phyloP scores from a whole-genome alignment of 2,329 filamentous ascomycete genomes.

The Colletotrichum shisoi region DNA sequence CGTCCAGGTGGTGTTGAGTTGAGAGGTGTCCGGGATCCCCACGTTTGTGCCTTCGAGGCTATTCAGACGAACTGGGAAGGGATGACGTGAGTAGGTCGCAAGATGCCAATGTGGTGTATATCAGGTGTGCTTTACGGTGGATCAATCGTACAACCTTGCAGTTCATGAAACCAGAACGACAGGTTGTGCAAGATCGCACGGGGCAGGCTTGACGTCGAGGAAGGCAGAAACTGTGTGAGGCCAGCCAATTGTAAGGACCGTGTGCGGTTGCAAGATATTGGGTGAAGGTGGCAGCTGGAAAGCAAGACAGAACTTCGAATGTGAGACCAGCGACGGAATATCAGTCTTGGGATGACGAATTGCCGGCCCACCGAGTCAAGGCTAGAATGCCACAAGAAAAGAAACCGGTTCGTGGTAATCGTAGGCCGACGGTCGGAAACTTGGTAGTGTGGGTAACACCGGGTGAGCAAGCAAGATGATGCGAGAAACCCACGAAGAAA shows the following conservation, averaged over 20 bases:
- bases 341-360: conserved; percentile 28
- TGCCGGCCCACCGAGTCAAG: neutral
- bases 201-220: conserved; percentile 15
- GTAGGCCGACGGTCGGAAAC: conserved; percentile 8
- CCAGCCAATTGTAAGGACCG: conserved; percentile 7
- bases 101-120: neutral
- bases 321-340: conserved; percentile 25
- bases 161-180: neutral
- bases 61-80: conserved; percentile 24
- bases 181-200: neutral
- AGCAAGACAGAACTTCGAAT: conserved; percentile 29
- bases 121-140: neutral
- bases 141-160: conserved; percentile 6
- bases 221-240: conserved; percentile 9
- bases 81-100: conserved; percentile 17
- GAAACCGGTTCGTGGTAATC: conserved; percentile 6
- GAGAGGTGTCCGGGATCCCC: conserved; percentile 11
- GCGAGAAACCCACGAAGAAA: conserved; percentile 33
- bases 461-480: conserved; percentile 21
- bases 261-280: conserved; percentile 3
- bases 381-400: conserved; percentile 22
- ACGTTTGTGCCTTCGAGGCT: conserved; percentile 5
- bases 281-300: conserved; percentile 29
- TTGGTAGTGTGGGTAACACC: neutral
- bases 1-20: conserved; percentile 24